Evolutionary conservation across 176 grass and related monocot species (phyloP).

Genomic region (Elymus sibiricus): DNA sequence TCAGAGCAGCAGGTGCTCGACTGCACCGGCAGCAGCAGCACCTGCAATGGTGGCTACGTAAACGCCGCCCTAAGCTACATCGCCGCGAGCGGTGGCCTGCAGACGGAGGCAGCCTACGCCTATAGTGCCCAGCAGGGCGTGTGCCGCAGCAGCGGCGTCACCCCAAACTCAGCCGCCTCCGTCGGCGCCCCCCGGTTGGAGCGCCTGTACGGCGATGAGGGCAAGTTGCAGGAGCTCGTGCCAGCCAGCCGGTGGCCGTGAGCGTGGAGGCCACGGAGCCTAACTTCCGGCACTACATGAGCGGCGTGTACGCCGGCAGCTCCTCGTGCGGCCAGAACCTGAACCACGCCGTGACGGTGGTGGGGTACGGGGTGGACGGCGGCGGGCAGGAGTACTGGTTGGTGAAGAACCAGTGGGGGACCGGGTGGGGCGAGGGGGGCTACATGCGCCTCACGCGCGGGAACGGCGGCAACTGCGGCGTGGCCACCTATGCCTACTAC

Average conservation of each 20-base stretch:
- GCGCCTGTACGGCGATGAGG: constrained; percentile 22
- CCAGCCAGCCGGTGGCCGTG: constrained; percentile 39
- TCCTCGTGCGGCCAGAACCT: constrained; percentile 33
- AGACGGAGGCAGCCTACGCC: constrained; percentile 35
- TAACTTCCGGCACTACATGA: constrained; percentile 48
- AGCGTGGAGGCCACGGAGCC: constrained; percentile 29
- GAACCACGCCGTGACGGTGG: constrained; percentile 42
- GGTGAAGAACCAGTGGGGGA: constrained; percentile 69
- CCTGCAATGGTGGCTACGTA: constrained; percentile 31
- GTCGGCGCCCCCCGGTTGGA: neutral
- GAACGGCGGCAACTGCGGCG: constrained; percentile 31
- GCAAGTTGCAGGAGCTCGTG: constrained; percentile 25
- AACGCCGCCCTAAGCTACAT: constrained; percentile 30
- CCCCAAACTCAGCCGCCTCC: neutral
- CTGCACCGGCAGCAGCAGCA: neutral
- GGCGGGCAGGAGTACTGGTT: constrained; percentile 40
- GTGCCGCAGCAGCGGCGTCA: neutral
- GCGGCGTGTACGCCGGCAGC: constrained; percentile 45
- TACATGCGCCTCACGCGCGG: constrained; percentile 53
- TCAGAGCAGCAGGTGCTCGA: constrained; percentile 45
- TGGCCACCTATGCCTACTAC: constrained; percentile 49
- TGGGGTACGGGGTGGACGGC: constrained; percentile 38
- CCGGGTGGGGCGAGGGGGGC: constrained; percentile 48
- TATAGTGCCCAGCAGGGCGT: constrained; percentile 29
- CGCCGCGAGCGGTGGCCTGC: constrained; percentile 29